Percentiles rank a stretch among this genome's conserved stretches.
These are phyloP conservation scores for Chlamydomonas reinhardtii DNA, from an alignment of 163 green algal genomes.

Conservation along the genomic window DNA sequence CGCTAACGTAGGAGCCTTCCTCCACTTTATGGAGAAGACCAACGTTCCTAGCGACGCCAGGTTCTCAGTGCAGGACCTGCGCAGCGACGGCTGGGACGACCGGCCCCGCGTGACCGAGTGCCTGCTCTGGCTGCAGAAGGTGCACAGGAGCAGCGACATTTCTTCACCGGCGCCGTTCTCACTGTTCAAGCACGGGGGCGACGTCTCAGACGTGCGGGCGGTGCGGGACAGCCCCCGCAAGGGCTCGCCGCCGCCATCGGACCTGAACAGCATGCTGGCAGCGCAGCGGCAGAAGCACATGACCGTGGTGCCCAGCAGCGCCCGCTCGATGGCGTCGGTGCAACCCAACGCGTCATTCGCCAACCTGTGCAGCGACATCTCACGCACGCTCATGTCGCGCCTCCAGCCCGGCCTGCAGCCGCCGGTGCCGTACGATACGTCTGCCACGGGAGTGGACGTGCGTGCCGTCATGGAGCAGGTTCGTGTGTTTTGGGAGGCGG, in stretches of 20 bases:
- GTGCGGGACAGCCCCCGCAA: conserved; percentile 23
- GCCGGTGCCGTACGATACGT: conserved; percentile 9
- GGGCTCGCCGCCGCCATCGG: background rate
- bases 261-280: conserved; percentile 1
- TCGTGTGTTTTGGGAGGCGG: background rate
- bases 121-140: conserved; percentile 72
- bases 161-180: background rate
- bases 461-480: conserved; percentile 12
- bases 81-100: conserved; percentile 64
- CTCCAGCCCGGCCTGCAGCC: conserved; percentile 15
- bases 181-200: background rate
- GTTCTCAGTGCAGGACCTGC: conserved; percentile 70
- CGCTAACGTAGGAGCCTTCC: conserved; percentile 78
- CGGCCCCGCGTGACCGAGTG: conserved; percentile 73
- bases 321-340: conserved; percentile 11
- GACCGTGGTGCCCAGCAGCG: background rate
- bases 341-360: conserved; percentile 77
- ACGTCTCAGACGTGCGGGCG: background rate
- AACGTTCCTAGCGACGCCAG: conserved; percentile 62
- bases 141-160: conserved; percentile 11
- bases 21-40: conserved; percentile 52
- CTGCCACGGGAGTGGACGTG: conserved; percentile 3
- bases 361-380: conserved; percentile 5
- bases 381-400: background rate
- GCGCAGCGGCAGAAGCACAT: conserved; percentile 27